phyloP scores from a whole-genome alignment of 1,284 basidiomycete genomes.

The Leccinum pachyderme region DNA sequence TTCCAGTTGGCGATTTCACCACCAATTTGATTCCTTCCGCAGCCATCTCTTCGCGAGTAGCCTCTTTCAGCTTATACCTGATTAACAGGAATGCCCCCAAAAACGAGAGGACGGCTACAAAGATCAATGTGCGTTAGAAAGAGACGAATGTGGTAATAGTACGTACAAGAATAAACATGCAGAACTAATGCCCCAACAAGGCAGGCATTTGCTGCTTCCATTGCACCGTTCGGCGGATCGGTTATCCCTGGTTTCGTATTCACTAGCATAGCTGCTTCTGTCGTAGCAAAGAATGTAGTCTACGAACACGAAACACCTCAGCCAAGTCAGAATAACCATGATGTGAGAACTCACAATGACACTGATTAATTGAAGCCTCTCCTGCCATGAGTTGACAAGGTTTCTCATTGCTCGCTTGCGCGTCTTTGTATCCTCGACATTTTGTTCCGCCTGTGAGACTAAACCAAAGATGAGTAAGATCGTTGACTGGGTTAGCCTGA shows the following conservation, averaged over 20 bases:
- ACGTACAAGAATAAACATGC: conserved; percentile 52
- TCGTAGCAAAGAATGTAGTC: conserved; percentile 65
- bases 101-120: conserved; percentile 54
- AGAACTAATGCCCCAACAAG: conserved; percentile 51
- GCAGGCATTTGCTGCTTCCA: conserved; percentile 44
- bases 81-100: conserved; percentile 57
- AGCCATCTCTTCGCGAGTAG: conserved; percentile 41
- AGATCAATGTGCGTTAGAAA: not conserved
- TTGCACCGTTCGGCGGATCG: conserved; percentile 1
- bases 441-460: conserved; percentile 50
- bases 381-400: conserved; percentile 59
- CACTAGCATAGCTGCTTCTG: conserved; percentile 50
- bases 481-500: not conserved
- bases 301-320: conserved; percentile 21
- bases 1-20: conserved; percentile 18
- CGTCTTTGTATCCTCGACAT: conserved; percentile 45
- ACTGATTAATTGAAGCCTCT: conserved; percentile 56
- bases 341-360: conserved; percentile 45
- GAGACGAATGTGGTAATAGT: not conserved
- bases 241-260: conserved; percentile 36
- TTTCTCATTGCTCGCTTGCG: conserved; percentile 46
- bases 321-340: not conserved
- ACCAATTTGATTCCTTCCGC: conserved; percentile 27
- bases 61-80: conserved; percentile 52
- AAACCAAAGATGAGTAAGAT: not conserved